A percentile compares a stretch with the other conserved stretches of the same genome.
These are phyloP conservation scores for Niebla homalea DNA, from an alignment of 495 filamentous ascomycete genomes.

Conservation along the genomic window DNA sequence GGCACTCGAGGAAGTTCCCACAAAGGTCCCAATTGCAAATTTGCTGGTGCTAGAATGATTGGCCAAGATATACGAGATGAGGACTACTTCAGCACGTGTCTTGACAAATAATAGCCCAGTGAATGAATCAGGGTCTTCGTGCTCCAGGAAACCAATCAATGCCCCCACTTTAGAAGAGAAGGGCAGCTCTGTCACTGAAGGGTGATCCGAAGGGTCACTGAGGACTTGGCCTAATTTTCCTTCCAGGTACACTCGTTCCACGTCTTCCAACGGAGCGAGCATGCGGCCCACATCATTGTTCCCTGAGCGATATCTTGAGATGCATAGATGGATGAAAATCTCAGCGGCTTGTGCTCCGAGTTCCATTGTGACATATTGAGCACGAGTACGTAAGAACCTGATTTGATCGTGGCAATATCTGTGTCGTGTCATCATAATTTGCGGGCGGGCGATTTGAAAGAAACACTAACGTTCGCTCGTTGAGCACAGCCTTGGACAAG, in stretches of 20 bases:
- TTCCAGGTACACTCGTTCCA: constrained; percentile 49
- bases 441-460: background rate
- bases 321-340: constrained; percentile 50
- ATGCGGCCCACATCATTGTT: constrained; percentile 19
- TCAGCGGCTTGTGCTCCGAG: constrained; percentile 66
- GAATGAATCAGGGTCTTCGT: constrained; percentile 31
- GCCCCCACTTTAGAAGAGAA: constrained; percentile 39
- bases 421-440: background rate
- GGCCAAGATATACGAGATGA: constrained; percentile 53
- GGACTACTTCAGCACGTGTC: constrained; percentile 54
- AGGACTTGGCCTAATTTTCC: constrained; percentile 4
- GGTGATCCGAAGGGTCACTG: background rate
- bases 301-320: constrained; percentile 30
- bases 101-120: constrained; percentile 69
- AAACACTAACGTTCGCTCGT: constrained; percentile 35
- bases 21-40: constrained; percentile 53
- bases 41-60: constrained; percentile 41
- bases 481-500: constrained; percentile 34
- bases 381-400: constrained; percentile 37
- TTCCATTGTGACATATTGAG: constrained; percentile 40
- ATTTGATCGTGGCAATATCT: constrained; percentile 48
- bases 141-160: constrained; percentile 41
- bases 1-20: constrained; percentile 50
- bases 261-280: constrained; percentile 28
- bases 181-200: background rate